Evolutionary conservation across 331 rosid genomes (phyloP).

Genomic region (Cydonia oblonga): DNA sequence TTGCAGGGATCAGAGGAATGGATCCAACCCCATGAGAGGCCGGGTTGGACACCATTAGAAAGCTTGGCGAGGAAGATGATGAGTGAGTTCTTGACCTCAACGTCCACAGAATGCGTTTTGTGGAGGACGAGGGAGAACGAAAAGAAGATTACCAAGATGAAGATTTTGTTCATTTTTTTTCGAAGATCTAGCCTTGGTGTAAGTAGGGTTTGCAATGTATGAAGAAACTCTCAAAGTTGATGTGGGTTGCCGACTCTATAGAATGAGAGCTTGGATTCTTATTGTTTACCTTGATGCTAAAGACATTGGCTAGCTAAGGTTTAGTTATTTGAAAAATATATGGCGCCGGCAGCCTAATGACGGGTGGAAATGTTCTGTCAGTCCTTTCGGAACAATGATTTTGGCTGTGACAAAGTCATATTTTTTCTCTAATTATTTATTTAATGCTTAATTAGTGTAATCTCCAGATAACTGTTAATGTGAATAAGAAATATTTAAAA

Average conservation of each 20-base stretch:
- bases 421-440: not conserved
- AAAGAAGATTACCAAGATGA: conserved; percentile 23
- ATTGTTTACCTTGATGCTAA: conserved; percentile 7
- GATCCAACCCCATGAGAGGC: conserved; percentile 32
- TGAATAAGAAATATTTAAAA: no score
- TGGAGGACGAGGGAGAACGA: conserved; percentile 26
- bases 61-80: conserved; percentile 42
- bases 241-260: conserved; percentile 26
- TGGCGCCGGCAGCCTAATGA: conserved; percentile 36
- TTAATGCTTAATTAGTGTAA: not conserved
- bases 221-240: conserved; percentile 11
- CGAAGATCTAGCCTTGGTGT: not conserved
- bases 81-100: conserved; percentile 38
- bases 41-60: conserved; percentile 15
- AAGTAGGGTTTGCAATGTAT: not conserved
- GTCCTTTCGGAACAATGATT: not conserved
- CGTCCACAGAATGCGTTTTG: conserved; percentile 30
- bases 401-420: not conserved
- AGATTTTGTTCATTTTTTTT: conserved; percentile 32
- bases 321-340: conserved; percentile 11
- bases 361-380: conserved; percentile 10
- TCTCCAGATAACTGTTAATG: no score
- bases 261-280: conserved; percentile 17
- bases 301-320: not conserved
- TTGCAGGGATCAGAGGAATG: conserved; percentile 59